phyloP scores from a whole-genome alignment of 352 stramenopile genomes.

The Phytophthora rubi region DNA sequence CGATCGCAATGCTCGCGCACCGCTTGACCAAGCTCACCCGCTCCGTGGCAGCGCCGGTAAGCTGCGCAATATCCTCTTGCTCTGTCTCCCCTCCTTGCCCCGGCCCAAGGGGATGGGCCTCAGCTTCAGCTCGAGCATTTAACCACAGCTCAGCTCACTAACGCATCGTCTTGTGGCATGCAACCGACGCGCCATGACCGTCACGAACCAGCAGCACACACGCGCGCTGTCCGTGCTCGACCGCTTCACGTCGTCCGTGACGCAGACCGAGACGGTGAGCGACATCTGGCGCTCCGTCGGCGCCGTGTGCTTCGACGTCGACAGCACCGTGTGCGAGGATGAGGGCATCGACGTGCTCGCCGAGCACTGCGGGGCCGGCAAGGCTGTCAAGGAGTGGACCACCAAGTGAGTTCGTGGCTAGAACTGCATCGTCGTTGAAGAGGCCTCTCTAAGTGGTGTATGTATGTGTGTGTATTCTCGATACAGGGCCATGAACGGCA shows the following conservation, averaged over 20 bases:
- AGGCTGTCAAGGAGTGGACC: conserved; percentile 95
- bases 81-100: too few relatives aligned
- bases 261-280: conserved; percentile 33
- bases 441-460: too few relatives aligned
- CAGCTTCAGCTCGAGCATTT: background rate
- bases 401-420: conserved; percentile 62
- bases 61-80: background rate
- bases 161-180: conserved; percentile 11
- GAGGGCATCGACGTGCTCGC: conserved; percentile 99
- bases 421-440: background rate
- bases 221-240: conserved; percentile 30
- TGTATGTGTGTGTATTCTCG: background rate
- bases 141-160: conserved; percentile 7
- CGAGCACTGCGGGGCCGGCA: conserved; percentile 94
- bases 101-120: background rate
- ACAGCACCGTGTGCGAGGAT: conserved; percentile 97
- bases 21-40: conserved; percentile 35
- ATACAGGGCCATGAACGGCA: conserved; percentile 97
- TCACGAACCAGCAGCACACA: conserved; percentile 20
- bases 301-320: conserved; percentile 94
- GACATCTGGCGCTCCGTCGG: conserved; percentile 75
- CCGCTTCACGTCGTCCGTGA: conserved; percentile 30
- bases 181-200: conserved; percentile 9
- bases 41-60: conserved; percentile 30
- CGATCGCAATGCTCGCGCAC: conserved; percentile 27